A percentile compares a stretch with the other conserved stretches of the same genome.
phyloP scores from a whole-genome alignment of 768 basidiomycete species.

The Leccinum uliginosum region DNA sequence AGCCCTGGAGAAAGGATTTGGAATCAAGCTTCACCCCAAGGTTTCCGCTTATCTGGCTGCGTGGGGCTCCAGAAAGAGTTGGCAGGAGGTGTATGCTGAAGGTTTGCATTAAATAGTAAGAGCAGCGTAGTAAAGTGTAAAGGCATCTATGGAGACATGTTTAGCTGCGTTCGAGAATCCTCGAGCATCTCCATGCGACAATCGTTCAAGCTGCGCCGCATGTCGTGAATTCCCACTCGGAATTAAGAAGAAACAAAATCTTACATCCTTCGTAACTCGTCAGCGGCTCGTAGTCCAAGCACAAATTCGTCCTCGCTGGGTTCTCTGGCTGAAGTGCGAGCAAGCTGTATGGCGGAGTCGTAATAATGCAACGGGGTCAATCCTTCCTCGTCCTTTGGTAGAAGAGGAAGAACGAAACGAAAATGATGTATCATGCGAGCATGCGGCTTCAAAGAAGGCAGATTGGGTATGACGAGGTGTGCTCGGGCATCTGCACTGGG shows the following conservation, averaged over 20 bases:
- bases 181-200: slow-evolving; percentile 63
- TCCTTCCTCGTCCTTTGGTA: slow-evolving; percentile 57
- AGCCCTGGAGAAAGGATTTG: slow-evolving; percentile 38
- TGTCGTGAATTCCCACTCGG: neutral
- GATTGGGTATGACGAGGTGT: slow-evolving; percentile 66
- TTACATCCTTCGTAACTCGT: slow-evolving; percentile 59
- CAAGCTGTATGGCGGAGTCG: slow-evolving; percentile 72
- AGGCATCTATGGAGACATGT: slow-evolving; percentile 12
- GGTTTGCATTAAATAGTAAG: slow-evolving; percentile 37
- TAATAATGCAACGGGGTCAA: slow-evolving; percentile 70
- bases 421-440: slow-evolving; percentile 78
- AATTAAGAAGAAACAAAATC: neutral
- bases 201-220: slow-evolving; percentile 47
- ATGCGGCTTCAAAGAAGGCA: slow-evolving; percentile 67
- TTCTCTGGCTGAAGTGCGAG: slow-evolving; percentile 54
- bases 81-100: slow-evolving; percentile 40
- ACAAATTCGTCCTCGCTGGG: slow-evolving; percentile 66
- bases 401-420: slow-evolving; percentile 65
- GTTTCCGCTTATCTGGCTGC: slow-evolving; percentile 40
- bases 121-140: slow-evolving; percentile 1
- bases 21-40: slow-evolving; percentile 33
- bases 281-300: slow-evolving; percentile 56
- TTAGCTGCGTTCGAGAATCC: slow-evolving; percentile 46
- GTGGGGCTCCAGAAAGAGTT: slow-evolving; percentile 44
- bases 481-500: slow-evolving; percentile 54